Base-by-base conservation (phyloP, 108 stramenopile genomes). In the Nitzschia palea region DNA sequence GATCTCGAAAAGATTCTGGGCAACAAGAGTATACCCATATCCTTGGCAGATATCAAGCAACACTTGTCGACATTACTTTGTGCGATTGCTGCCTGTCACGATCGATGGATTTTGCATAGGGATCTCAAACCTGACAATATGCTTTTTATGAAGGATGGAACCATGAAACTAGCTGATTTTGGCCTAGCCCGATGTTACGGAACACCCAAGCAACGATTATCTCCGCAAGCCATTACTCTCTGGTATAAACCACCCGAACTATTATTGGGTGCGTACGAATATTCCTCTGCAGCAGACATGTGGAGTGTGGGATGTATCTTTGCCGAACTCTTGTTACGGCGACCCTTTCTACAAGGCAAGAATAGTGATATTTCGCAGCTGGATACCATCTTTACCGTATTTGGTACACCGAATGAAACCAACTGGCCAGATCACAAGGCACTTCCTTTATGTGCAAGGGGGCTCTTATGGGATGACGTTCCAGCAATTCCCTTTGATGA, bases 201-300 rank as follows among this genome's bases (percentile, higher is more conserved):
- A 8, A 91, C 93, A 44, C 93, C 93, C 1, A 90, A 91, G 48
- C 80, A 84, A 29, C 72, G 90, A 43, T 58, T 95, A 22, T 85
- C 84, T 8, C 93, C 93, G 26, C 83, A 95, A 76, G 97, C 95
- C 15, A 96, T 98, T 55, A 98, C 97, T 6, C 67, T 96, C 55
- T 98, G 96, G 96, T 98, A 98, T 80, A 95, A 96, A 70, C 88
- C 95, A 18, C 96, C 96, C 9, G 97, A 98, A 53, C 65, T 98
- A 0, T 67, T 98, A n/a, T 71, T 98, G 20, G 97, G 97, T 14
- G 82, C 93, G 12, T 88, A 78, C 2, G 87, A 94, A 74, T 98
- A 98, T 72, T 83, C 86, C 5, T 82, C 95, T 6, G 88, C 94
- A 0, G 91, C 94, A 8, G 97, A 98, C 57, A 93, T 96, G 70